Conservation (phyloP, 73 alveolate species). For the Blepharisma japonicum region DNA sequence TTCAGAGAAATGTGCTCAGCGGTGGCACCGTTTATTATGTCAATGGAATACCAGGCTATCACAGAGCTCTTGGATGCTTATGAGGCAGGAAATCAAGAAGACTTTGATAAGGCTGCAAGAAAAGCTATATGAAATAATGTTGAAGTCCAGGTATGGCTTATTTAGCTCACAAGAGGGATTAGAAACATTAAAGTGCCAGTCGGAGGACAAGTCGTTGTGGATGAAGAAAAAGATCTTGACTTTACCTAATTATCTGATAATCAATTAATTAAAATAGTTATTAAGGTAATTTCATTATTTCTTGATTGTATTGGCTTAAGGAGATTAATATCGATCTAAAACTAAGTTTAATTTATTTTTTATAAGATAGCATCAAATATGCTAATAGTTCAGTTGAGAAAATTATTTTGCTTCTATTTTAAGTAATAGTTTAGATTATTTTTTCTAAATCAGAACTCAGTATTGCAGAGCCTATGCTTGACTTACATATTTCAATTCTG, state of each 20-base stretch:
- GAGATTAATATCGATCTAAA: too few species aligned
- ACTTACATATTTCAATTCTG: too few species aligned
- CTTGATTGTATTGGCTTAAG: too few species aligned
- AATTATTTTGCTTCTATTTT: too few species aligned
- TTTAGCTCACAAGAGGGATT: neutral
- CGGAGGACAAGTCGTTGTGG: neutral
- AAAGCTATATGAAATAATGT: conserved; percentile 15
- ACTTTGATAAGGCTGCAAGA: conserved; percentile 7
- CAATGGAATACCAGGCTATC: neutral
- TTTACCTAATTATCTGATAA: neutral
- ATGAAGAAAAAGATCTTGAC: conserved; percentile 19
- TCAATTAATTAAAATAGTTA: too few species aligned
- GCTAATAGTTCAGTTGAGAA: too few species aligned
- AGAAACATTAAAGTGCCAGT: neutral
- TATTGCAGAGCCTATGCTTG: too few species aligned
- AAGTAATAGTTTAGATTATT: too few species aligned
- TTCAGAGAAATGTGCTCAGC: conserved; percentile 22
- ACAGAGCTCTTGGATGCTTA: conserved; percentile 23
- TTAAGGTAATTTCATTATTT: too few species aligned
- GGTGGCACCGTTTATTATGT: neutral
- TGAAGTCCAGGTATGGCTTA: neutral
- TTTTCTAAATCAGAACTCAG: too few species aligned
- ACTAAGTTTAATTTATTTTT: too few species aligned
- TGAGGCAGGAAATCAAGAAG: conserved; percentile 20
- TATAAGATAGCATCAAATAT: too few species aligned